Base-by-base conservation (phyloP, 1,284 basidiomycete genomes). In the Leccinum pseudoinsigne region DNA sequence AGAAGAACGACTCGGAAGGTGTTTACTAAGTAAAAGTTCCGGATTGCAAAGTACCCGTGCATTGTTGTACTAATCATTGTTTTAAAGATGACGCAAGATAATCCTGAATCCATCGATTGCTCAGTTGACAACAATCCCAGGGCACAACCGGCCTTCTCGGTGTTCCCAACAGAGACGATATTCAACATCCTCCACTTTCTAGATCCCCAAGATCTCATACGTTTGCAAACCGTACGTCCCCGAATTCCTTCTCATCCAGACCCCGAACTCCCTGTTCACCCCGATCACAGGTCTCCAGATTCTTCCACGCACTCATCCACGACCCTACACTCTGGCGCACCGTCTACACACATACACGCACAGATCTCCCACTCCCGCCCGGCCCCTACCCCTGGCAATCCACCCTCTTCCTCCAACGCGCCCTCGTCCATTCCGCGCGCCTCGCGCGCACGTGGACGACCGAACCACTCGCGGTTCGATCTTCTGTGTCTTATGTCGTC, bases 301-400 rank as follows among this genome's bases (percentile, higher is more conserved):
- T n/a, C 10, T 69, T 72, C 34, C 34, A 36, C 55, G 54, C 45
- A 36, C 62, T 68, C 58, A 12, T 58, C 21, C 6, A 36, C 2
- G 34, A 34, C 34, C 34, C 10, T 36, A 72, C 45, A 16, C 2
- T 72, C 38, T 68, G 71, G 69, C 60, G 61, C 26, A 50, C 55
- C 21, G 2, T 58, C 34, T 71, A 72, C 36, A 1, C 67, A 16
- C 56, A 12, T 3, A 10, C 56, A 3, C 62, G 28, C 28, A 36
- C 50, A n/a, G n/a, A n/a, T n/a, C 62, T 71, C 8, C 69, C 55
- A 2, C 69, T 69, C 55, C 71, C 67, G 6, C 60, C 67, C 0
- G 69, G 69, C 11, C 67, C 67, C 1, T 70, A 63, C 5, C 9
- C 54, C 10, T 69, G 71, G 67, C 59, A 72, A 57, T 69, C 69